These are phyloP conservation scores for Pilatotrama ljubarskyi DNA, from an alignment of 768 basidiomycete genomes.

Conservation along the genomic window DNA sequence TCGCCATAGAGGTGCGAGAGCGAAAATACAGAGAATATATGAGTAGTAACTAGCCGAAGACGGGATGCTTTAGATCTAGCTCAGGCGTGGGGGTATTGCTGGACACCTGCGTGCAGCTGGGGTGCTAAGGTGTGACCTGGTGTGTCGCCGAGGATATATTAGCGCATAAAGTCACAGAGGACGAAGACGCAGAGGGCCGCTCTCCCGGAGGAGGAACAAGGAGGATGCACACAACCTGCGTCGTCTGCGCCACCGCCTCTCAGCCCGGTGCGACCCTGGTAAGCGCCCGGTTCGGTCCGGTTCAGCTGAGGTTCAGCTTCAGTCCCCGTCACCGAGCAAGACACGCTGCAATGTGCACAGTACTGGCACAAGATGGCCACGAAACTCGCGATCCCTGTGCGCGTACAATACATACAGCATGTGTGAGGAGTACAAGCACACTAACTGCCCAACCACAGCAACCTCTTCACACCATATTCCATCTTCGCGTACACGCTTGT, in stretches of 20 bases:
- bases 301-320: slow-evolving; percentile 1
- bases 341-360: too few species aligned
- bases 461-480: slow-evolving; percentile 89
- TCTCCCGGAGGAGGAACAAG: slow-evolving; percentile 15
- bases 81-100: slow-evolving; percentile 7
- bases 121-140: slow-evolving; percentile 13
- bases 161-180: slow-evolving; percentile 18
- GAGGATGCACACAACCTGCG: slow-evolving; percentile 9
- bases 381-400: background rate
- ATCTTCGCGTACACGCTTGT: slow-evolving; percentile 89
- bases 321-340: background rate
- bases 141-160: slow-evolving; percentile 18
- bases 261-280: background rate
- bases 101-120: slow-evolving; percentile 20
- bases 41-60: background rate
- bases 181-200: slow-evolving; percentile 12
- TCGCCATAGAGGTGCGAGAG: slow-evolving; percentile 25
- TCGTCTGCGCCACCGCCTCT: background rate
- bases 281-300: slow-evolving; percentile 13
- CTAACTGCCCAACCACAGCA: slow-evolving; percentile 84
- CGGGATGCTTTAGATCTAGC: background rate
- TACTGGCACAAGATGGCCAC: background rate
- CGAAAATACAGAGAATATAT: slow-evolving; percentile 25
- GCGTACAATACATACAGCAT: slow-evolving; percentile 5
- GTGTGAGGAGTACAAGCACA: background rate